Evolutionary conservation across 805 yeast genomes (phyloP).

Genomic region (Aciculoconidium aculeatum): DNA sequence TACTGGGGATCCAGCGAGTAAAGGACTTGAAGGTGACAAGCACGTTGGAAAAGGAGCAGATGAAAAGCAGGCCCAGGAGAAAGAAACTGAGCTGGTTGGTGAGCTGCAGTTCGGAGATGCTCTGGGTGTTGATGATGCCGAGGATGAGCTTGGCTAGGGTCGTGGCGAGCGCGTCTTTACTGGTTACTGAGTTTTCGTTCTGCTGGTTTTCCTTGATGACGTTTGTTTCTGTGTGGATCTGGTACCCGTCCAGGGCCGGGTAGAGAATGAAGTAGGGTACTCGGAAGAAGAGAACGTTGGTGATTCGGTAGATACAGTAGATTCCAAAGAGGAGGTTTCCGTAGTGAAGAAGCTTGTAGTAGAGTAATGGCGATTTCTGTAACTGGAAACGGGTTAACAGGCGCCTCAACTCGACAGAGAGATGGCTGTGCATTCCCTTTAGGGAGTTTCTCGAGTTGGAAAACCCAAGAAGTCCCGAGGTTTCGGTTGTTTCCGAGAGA

Average conservation of each 20-base stretch:
- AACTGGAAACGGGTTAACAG: no score
- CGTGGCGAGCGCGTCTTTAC: constrained; percentile 43
- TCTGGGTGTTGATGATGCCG: constrained; percentile 17
- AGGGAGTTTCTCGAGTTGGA: no score
- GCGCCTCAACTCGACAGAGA: no score
- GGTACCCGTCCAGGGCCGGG: constrained; percentile 3
- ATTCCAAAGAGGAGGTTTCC: constrained; percentile 29
- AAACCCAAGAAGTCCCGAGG: no score
- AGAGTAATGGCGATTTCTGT: no score
- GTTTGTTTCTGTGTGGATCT: constrained; percentile 2
- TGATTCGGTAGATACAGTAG: constrained; percentile 46
- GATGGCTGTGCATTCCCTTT: no score
- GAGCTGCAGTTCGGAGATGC: constrained; percentile 34
- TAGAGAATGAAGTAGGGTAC: constrained; percentile 27
- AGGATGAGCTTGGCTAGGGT: constrained; percentile 39
- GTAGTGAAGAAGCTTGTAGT: constrained; percentile 7
- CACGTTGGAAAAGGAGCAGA: constrained; percentile 62
- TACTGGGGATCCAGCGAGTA: constrained; percentile 16
- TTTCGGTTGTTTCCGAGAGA: no score
- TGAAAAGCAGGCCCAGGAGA: constrained; percentile 53
- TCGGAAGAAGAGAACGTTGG: constrained; percentile 36
- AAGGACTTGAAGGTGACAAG: constrained; percentile 54
- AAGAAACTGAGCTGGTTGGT: constrained; percentile 44
- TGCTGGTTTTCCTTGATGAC: constrained; percentile 6
- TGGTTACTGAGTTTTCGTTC: constrained; percentile 3